Evolutionary conservation across 768 basidiomycete genomes (phyloP).

Genomic region (Mycena metata): DNA sequence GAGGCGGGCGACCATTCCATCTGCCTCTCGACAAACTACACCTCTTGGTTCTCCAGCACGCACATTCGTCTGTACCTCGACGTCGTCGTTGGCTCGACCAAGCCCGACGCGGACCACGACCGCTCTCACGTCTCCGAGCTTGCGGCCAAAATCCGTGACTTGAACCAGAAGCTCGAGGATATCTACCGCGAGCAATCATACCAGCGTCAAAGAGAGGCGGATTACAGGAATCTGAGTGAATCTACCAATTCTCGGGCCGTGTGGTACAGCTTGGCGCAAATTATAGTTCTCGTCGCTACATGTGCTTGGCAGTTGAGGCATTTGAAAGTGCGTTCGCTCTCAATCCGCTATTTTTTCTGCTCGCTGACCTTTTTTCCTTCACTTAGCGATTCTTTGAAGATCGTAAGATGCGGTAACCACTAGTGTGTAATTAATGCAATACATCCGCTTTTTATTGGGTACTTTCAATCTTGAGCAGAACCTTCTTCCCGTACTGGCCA

Average conservation of each 20-base stretch:
- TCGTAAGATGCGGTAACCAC: conserved; percentile 75
- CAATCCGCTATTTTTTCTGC: background rate
- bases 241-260: conserved; percentile 91
- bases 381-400: conserved; percentile 88
- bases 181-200: conserved; percentile 97
- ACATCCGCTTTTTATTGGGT: conserved; percentile 29
- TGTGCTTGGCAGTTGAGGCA: conserved; percentile 96
- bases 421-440: conserved; percentile 25
- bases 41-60: conserved; percentile 86
- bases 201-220: conserved; percentile 94
- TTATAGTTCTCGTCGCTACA: conserved; percentile 84
- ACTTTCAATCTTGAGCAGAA: conserved; percentile 55
- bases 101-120: conserved; percentile 89
- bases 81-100: conserved; percentile 90
- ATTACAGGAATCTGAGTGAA: conserved; percentile 92
- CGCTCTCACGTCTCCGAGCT: conserved; percentile 87
- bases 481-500: conserved; percentile 58
- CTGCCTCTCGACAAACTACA: conserved; percentile 94
- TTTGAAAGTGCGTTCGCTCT: conserved; percentile 74
- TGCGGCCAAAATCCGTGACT: conserved; percentile 86
- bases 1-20: conserved; percentile 98
- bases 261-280: conserved; percentile 94
- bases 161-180: conserved; percentile 94
- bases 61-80: conserved; percentile 97
- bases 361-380: conserved; percentile 21